Evolutionary conservation across 148 eudicot species (phyloP).

Genomic region (Rhododendron vialii): DNA sequence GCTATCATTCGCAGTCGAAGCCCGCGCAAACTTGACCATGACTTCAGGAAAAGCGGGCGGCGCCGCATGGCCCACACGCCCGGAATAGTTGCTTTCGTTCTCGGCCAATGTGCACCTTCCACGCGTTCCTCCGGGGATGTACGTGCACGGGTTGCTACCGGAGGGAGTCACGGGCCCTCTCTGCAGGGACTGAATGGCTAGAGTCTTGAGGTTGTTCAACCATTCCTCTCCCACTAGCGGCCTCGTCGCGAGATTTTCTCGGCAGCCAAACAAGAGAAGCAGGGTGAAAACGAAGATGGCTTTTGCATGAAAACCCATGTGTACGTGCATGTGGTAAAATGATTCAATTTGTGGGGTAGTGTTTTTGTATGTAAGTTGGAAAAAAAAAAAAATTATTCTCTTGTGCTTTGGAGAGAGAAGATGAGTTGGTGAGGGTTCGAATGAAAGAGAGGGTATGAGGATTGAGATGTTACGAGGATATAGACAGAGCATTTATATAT

Average conservation of each 20-base stretch:
- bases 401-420: background rate
- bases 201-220: background rate
- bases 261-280: background rate
- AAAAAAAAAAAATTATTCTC: background rate
- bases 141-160: conserved; percentile 5
- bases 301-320: background rate
- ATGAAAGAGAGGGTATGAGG: background rate
- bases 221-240: conserved; percentile 1
- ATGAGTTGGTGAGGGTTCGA: background rate
- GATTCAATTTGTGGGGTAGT: background rate
- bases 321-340: background rate
- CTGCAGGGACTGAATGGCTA: background rate
- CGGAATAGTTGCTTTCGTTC: background rate
- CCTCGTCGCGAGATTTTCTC: background rate
- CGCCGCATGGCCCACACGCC: background rate
- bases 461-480: background rate
- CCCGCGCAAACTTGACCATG: background rate
- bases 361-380: background rate
- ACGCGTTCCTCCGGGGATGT: background rate
- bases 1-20: background rate
- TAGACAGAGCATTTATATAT: background rate
- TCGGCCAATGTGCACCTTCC: conserved; percentile 8
- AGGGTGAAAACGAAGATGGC: background rate
- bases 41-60: background rate
- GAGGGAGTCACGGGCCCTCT: conserved; percentile 10